A percentile compares a stretch with the other conserved stretches of the same genome.
phyloP scores from a whole-genome alignment of 1,139 yeast genomes.

The Blastobotrys petasosporus region DNA sequence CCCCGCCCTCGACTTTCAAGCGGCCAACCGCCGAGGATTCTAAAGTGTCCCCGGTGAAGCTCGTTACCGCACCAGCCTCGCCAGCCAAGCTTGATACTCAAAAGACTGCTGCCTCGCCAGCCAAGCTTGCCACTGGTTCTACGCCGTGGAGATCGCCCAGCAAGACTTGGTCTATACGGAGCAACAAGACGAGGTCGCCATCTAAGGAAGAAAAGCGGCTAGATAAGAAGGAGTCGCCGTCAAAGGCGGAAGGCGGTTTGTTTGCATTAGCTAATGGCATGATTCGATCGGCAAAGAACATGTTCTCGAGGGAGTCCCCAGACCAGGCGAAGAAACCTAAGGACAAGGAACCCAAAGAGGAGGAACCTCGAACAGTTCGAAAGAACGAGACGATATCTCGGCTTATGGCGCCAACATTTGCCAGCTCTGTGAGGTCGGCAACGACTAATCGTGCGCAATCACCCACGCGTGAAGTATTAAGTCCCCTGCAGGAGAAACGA shows the following conservation, averaged over 20 bases:
- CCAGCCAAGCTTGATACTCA: too few species aligned
- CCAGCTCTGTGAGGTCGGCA: slow-evolving; percentile 27
- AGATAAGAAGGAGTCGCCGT: neutral
- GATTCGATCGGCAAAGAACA: slow-evolving; percentile 1
- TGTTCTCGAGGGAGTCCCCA: slow-evolving; percentile 1
- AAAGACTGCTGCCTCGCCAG: too few species aligned
- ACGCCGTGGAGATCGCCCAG: too few species aligned
- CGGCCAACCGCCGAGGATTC: too few species aligned
- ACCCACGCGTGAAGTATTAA: slow-evolving; percentile 3
- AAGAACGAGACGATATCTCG: slow-evolving; percentile 23
- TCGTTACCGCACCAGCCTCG: too few species aligned
- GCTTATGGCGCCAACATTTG: slow-evolving; percentile 35
- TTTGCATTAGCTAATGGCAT: slow-evolving; percentile 6
- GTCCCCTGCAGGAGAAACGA: slow-evolving; percentile 14
- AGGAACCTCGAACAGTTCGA: slow-evolving; percentile 1
- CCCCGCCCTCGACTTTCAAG: slow-evolving; percentile 7
- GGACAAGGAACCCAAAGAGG: neutral
- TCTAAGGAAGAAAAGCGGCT: too few species aligned
- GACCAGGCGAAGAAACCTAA: neutral
- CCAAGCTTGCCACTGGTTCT: too few species aligned
- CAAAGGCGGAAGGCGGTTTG: neutral
- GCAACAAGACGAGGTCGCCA: too few species aligned
- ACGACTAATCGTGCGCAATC: slow-evolving; percentile 2
- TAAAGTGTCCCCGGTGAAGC: too few species aligned
- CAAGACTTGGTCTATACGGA: too few species aligned